phyloP scores from a whole-genome alignment of 2,329 filamentous ascomycete species.

The Lecanicillium sp. region DNA sequence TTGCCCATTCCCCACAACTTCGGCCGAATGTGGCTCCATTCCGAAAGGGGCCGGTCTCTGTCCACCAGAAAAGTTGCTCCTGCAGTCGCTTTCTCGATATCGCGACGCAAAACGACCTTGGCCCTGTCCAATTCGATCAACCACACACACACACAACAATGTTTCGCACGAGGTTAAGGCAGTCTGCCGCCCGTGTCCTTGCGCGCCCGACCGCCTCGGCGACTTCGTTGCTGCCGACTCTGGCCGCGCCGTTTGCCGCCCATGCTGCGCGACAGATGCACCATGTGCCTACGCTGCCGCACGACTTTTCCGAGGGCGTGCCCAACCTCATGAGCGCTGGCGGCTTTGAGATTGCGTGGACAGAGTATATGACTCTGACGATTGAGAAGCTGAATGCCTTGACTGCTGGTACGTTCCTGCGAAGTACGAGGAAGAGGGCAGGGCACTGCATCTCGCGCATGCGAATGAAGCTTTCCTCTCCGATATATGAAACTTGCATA shows the following conservation, averaged over 20 bases:
- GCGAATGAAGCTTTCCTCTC: neutral
- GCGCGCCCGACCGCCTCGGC: slow-evolving; percentile 29
- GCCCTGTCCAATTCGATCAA: neutral
- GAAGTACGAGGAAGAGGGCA: no score
- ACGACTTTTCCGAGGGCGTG: slow-evolving; percentile 46
- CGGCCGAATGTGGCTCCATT: slow-evolving; percentile 9
- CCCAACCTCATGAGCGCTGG: slow-evolving; percentile 62
- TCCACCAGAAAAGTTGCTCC: slow-evolving; percentile 2
- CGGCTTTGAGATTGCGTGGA: slow-evolving; percentile 73
- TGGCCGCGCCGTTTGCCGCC: slow-evolving; percentile 21
- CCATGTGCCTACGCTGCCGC: slow-evolving; percentile 35
- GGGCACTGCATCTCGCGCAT: slow-evolving; percentile 1
- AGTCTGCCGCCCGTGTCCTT: slow-evolving; percentile 36
- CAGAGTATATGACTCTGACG: slow-evolving; percentile 68
- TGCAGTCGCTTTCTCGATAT: neutral
- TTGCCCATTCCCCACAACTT: neutral
- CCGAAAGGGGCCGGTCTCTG: slow-evolving; percentile 4
- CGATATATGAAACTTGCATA: slow-evolving; percentile 8
- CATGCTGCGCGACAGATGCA: slow-evolving; percentile 36
- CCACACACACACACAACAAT: slow-evolving; percentile 22
- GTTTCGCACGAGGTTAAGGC: slow-evolving; percentile 48
- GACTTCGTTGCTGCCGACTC: slow-evolving; percentile 25
- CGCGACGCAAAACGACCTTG: neutral
- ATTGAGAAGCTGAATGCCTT: slow-evolving; percentile 69
- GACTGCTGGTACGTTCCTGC: slow-evolving; percentile 54